Conservation (phyloP, 345 rosid species). For the Linum usitatissimum region DNA sequence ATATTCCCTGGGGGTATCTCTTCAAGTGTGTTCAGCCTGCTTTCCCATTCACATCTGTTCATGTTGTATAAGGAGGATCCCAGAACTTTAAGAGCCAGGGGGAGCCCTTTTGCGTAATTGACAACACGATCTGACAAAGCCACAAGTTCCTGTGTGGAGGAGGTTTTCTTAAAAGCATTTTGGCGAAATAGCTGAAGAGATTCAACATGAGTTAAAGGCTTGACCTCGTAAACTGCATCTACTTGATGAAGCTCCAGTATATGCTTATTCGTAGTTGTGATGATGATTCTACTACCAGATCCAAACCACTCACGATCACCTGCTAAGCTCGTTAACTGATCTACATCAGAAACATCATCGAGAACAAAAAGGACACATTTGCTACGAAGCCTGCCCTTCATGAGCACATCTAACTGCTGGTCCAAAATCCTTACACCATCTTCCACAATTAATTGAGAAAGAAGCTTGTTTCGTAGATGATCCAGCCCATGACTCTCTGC, state of each 20-base stretch:
- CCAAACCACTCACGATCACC: slow-evolving; percentile 1
- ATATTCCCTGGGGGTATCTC: slow-evolving; percentile 5
- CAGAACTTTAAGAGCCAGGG: slow-evolving; percentile 14
- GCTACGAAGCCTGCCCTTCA: neutral
- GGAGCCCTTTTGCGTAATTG: slow-evolving; percentile 9
- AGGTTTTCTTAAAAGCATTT: neutral
- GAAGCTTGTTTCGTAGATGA: neutral
- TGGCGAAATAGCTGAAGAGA: slow-evolving; percentile 6
- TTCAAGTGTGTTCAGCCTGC: too few species aligned
- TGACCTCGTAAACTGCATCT: neutral
- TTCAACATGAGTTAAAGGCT: neutral
- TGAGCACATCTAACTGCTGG: neutral
- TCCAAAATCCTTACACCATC: neutral
- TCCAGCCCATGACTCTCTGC: neutral
- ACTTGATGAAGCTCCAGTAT: slow-evolving; percentile 5
- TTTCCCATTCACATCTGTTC: too few species aligned
- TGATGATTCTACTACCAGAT: slow-evolving; percentile 3
- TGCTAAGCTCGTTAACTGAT: neutral
- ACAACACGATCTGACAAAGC: slow-evolving; percentile 4
- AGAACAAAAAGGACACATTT: slow-evolving; percentile 1
- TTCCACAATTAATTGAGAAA: neutral
- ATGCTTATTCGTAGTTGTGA: slow-evolving; percentile 1
- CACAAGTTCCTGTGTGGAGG: neutral
- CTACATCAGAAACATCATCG: neutral
- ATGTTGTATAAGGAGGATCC: slow-evolving; percentile 5